Base-by-base conservation (phyloP, 345 rosid species). In the Eucalyptus marginata region DNA sequence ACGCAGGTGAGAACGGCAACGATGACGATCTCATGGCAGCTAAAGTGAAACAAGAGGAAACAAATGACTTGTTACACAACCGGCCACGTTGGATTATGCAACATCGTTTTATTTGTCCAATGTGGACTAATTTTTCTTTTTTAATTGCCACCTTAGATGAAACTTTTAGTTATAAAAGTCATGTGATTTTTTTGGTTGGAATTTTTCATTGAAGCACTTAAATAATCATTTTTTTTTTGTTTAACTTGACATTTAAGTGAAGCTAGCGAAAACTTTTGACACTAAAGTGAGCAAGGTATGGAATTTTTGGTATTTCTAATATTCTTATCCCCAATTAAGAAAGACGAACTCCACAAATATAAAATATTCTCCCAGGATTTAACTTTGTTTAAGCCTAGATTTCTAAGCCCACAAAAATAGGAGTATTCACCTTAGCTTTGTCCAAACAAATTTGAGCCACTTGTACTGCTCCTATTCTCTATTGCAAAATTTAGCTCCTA, bases 191-290 rank as follows among this genome's bases (percentile, higher is more conserved):
- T 52, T 52, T 18, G 0, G 10, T 52, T 52, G 24, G 24, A 52
- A 52, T 18, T 52, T 52, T 52, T 18, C 0, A 0, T 52, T 52
- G 5, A 52, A 52, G 10, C 58, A 18, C 24, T 7, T 18, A 0
- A 52, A 52, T 52, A 52, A 52, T 52, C 10, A 17, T 17, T 13
- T 49, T 16, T 51, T 51, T 1, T 1, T 18, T 18, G 7, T 18
- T 52, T 7, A 52, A 52, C 10, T 52, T 52, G 10, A 52, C 4
- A 18, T 4, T 52, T 52, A 18, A 52, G 24, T 59, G 31, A 59
- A 59, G 68, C 1, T 0, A 0, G 1, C 1, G 4, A 29, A 62
- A 62, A 29, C 0, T 29, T 62, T 62, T 62, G 2, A 4, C 3
- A 62, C 2, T 62, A 62, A 62, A 62, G 0, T 7, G 33, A 62